Evolutionary conservation across 2,329 filamentous ascomycete species (phyloP).

Genomic region (Colletotrichum sp.): DNA sequence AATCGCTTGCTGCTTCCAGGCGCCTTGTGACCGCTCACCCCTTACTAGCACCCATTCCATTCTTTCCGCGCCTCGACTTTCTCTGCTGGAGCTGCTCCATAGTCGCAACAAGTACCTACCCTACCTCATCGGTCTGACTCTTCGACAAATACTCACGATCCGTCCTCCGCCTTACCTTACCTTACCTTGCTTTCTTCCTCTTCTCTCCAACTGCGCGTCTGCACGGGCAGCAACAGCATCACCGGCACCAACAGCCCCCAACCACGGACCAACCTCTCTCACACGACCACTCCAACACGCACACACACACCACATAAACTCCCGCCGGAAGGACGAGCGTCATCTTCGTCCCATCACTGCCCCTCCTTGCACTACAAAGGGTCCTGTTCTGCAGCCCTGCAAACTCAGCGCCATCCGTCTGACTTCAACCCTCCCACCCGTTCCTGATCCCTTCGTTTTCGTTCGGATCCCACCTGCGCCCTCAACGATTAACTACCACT

Average conservation of each 20-base stretch:
- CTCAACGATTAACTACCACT: not conserved
- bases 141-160: conserved; percentile 15
- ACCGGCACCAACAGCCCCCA: not conserved
- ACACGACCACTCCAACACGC: not conserved
- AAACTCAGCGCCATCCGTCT: not conserved
- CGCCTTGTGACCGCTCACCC: conserved; percentile 13
- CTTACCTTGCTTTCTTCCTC: not conserved
- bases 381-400: not conserved
- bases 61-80: not conserved
- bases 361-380: conserved; percentile 9
- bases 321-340: not conserved
- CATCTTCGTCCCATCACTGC: conserved; percentile 11
- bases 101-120: not conserved
- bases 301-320: not conserved
- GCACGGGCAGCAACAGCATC: conserved; percentile 4
- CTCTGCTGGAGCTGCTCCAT: not conserved
- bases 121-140: not conserved
- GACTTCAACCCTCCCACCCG: not conserved
- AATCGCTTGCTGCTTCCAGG: not conserved
- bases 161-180: not conserved
- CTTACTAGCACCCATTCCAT: not conserved
- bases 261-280: conserved; percentile 14
- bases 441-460: not conserved
- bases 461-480: not conserved
- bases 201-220: not conserved